phyloP scores from a whole-genome alignment of 169 alveolate genomes.

The Theileria equi region DNA sequence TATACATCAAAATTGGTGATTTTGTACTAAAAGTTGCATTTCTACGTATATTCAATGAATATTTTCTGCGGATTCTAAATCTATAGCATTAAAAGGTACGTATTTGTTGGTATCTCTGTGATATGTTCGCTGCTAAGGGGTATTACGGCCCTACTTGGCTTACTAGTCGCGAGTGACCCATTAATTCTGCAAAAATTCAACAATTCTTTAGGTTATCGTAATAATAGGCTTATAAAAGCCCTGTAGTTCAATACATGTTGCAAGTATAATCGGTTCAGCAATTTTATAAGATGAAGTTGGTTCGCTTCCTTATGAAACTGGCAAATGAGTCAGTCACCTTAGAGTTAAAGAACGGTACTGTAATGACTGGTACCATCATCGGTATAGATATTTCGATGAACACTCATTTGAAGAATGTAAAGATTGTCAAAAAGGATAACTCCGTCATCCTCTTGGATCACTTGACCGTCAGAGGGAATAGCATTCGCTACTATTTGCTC shows the following conservation, averaged over 20 bases:
- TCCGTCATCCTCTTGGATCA: conserved; percentile 71
- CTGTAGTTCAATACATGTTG: too few relatives aligned
- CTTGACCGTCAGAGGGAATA: conserved; percentile 83
- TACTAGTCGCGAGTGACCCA: too few relatives aligned
- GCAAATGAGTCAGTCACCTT: conserved; percentile 95
- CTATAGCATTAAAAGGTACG: too few relatives aligned
- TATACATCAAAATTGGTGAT: too few relatives aligned
- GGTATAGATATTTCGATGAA: conserved; percentile 98
- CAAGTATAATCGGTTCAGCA: not conserved
- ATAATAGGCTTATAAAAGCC: not conserved
- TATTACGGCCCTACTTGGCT: too few relatives aligned
- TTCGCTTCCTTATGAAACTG: conserved; percentile 93
- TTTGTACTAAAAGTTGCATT: too few relatives aligned
- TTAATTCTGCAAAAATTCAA: too few relatives aligned
- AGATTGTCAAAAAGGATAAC: conserved; percentile 90
- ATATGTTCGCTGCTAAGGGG: too few relatives aligned
- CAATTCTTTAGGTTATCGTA: not conserved
- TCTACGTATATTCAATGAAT: too few relatives aligned
- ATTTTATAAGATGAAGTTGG: conserved; percentile 91
- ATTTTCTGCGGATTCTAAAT: too few relatives aligned
- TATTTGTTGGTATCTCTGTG: too few relatives aligned
- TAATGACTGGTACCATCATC: conserved; percentile 91
- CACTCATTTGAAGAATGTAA: conserved; percentile 96
- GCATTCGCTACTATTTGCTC: conserved; percentile 92
- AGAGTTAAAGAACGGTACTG: conserved; percentile 97